Conservation (phyloP, 1,284 basidiomycete species). For the Microbotryum intermedium region DNA sequence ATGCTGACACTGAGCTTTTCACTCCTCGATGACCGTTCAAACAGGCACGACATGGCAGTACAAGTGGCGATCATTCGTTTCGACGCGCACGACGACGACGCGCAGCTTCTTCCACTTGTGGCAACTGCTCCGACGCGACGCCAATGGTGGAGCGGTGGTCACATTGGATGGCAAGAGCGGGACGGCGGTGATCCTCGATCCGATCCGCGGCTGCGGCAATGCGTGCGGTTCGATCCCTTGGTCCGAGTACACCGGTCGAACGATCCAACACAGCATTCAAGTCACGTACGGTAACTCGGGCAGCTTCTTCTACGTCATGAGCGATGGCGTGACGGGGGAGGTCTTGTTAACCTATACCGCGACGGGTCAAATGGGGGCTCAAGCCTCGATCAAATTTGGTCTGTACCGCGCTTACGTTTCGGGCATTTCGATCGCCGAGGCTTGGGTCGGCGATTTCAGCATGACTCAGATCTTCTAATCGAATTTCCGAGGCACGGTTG, state of each 20-base stretch:
- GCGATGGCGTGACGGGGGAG: not conserved
- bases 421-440: not conserved
- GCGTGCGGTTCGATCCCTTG: not conserved
- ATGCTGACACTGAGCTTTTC: not conserved
- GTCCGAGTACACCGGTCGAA: not conserved
- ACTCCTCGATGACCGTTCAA: not conserved
- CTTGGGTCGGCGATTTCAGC: constrained; percentile 1
- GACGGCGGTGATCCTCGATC: not conserved
- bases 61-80: not conserved
- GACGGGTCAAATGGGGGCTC: not conserved
- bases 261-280: not conserved
- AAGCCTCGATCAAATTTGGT: not conserved
- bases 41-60: not conserved
- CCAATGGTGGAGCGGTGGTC: not conserved
- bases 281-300: constrained; percentile 1
- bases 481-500: no score
- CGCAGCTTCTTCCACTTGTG: not conserved
- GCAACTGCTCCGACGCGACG: constrained; percentile 2
- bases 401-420: not conserved
- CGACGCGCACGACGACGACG: not conserved
- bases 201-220: not conserved
- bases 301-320: not conserved
- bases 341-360: not conserved
- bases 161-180: not conserved
- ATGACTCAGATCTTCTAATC: no score